phyloP scores from a whole-genome alignment of 371 early-diverging fungal species.

The Mortierella sp. region DNA sequence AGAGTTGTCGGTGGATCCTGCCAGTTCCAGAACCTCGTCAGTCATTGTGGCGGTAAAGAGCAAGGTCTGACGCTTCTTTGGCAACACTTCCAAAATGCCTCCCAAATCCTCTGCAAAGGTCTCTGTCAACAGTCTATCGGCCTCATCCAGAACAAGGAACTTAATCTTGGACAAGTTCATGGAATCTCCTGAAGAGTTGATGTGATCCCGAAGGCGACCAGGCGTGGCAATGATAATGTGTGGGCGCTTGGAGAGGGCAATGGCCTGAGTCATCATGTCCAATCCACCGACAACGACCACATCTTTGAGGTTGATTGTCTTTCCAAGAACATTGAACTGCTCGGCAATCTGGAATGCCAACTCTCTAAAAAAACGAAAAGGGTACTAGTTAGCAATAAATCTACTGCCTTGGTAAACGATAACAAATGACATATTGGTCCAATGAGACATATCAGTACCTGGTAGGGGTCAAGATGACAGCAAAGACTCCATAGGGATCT shows the following conservation, averaged over 20 bases:
- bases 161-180: constrained; percentile 63
- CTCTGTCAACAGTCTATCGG: constrained; percentile 90
- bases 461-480: constrained; percentile 97
- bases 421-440: background rate
- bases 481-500: constrained; percentile 96
- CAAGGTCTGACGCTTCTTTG: constrained; percentile 90
- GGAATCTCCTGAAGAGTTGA: constrained; percentile 64
- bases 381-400: background rate
- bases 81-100: constrained; percentile 82
- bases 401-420: background rate
- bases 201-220: constrained; percentile 96
- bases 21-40: constrained; percentile 76
- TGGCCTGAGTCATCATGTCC: constrained; percentile 93
- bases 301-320: constrained; percentile 87
- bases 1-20: constrained; percentile 36
- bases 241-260: constrained; percentile 89
- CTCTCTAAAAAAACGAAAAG: constrained; percentile 71
- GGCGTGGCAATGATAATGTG: constrained; percentile 99
- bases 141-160: constrained; percentile 97
- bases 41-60: constrained; percentile 99
- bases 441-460: constrained; percentile 63
- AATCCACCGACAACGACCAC: constrained; percentile 97
- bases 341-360: constrained; percentile 98
- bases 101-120: constrained; percentile 91
- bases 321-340: constrained; percentile 94